Base-by-base conservation (phyloP, 1,139 yeast species). In the Wickerhamiella infanticola region DNA sequence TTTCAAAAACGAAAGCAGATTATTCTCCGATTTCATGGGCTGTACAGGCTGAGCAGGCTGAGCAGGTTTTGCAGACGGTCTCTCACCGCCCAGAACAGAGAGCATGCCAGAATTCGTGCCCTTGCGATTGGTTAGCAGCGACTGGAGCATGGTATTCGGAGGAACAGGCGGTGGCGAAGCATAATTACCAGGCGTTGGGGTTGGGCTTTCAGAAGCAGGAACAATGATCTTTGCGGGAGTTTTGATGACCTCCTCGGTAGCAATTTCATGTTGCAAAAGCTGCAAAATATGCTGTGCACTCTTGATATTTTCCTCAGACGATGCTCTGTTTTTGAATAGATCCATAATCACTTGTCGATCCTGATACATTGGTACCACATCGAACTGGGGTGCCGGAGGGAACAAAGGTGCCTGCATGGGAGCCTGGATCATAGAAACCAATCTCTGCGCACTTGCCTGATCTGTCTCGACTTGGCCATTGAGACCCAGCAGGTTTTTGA, bases 401-500 rank as follows among this genome's bases (percentile, higher is more conserved):
- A 29, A 7, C 7, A 7, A 7, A 7, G 11, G 7, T 7, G 33
- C 9, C 5, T 23, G 33, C 6, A 13, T 33, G 7, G 40, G 41
- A 25, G 47, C 45, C 11, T 45, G 37, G 35, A 53, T 42, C 48
- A 42, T 47, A 11, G 37, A 37, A 7, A 49, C 48, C 13, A 49
- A 47, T 31, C 43, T 46, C 45, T 50, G 50, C 3, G 50, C 50
- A 8, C 48, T 40, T 11, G 46, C 52, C 37, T 47, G 48, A 36
- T 50, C 53, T 38, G 43, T 45, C 37, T 43, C 36, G 36, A 43
- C 39, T 39, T 46, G 37, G 9, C 33, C 23, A 11, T 35, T 3
- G 23, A 60, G 61, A 5, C 64, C 66, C 25, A 63, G 56, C 43
- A 63, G 46, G 26, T 57, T 57, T 51, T 59, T 58, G 46, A 63